A percentile compares a stretch with the other conserved stretches of the same genome.
Evolutionary conservation across 2,329 filamentous ascomycete genomes (phyloP).

Genomic region (Pseudogymnoascus sp.): DNA sequence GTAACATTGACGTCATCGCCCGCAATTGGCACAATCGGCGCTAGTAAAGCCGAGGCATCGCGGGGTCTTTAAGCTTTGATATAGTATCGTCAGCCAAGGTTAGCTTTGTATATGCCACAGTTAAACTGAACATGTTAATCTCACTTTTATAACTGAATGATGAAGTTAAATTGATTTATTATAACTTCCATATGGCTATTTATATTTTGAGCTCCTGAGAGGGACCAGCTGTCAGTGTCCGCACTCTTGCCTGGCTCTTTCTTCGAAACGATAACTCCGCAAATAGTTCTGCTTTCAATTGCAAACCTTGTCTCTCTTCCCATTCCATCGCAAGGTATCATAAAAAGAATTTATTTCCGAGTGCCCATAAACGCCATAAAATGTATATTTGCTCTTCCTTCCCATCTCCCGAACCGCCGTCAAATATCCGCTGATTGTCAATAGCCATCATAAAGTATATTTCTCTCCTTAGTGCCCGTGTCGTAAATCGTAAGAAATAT

Average conservation of each 20-base stretch:
- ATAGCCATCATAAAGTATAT: neutral
- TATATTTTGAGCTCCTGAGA: neutral
- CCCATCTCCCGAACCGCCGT: neutral
- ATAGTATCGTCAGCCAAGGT: neutral
- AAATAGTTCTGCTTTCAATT: neutral
- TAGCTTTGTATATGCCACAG: neutral
- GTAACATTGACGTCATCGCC: neutral
- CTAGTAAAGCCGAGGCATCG: neutral
- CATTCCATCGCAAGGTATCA: neutral
- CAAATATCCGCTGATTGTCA: neutral
- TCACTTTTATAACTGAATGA: neutral
- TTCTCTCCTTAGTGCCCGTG: too few species aligned
- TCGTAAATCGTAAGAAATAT: neutral
- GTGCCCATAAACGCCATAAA: neutral
- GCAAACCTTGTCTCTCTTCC: neutral
- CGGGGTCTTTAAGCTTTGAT: neutral
- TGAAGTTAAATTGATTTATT: constrained; percentile 2
- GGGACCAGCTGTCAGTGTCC: neutral
- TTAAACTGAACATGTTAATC: neutral
- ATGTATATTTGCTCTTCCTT: neutral
- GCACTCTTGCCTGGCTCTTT: neutral
- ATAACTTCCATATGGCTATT: neutral
- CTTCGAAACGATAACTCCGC: neutral
- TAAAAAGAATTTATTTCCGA: neutral
- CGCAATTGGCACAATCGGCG: neutral